Percentiles rank a stretch among this genome's conserved stretches.
These are phyloP conservation scores for Medakamo hakoo DNA, from an alignment of 139 green algal species.

Conservation along the genomic window DNA sequence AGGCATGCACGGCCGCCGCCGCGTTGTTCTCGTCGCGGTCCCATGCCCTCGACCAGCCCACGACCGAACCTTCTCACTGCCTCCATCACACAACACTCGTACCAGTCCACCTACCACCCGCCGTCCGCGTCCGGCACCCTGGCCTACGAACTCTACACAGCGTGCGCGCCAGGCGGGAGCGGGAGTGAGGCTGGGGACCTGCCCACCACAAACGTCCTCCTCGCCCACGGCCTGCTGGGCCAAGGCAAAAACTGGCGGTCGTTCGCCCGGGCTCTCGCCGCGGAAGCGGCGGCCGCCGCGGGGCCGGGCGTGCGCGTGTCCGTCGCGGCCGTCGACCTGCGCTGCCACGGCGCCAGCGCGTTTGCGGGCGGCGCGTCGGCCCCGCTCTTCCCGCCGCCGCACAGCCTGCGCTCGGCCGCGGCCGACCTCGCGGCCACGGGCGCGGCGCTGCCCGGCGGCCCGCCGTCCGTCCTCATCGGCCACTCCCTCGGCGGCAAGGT, in stretches of 20 bases:
- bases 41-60: no score
- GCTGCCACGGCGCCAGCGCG: not conserved
- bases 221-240: conserved; percentile 23
- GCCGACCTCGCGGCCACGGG: not conserved
- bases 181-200: not conserved
- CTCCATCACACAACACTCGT: no score
- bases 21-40: no score
- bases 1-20: no score
- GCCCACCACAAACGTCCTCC: not conserved
- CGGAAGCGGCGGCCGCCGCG: no score
- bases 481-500: conserved; percentile 52
- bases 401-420: not conserved
- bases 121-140: no score
- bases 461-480: conserved; percentile 17
- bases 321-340: not conserved
- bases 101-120: no score
- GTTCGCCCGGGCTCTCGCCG: not conserved
- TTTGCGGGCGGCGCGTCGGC: not conserved
- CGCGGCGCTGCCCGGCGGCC: not conserved
- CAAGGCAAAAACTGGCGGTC: conserved; percentile 18
- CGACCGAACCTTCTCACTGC: no score
- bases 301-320: not conserved
- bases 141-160: no score
- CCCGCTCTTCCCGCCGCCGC: no score
- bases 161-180: no score